Conservation (phyloP, 116 monocot species). For the Dioscorea cayenensis region DNA sequence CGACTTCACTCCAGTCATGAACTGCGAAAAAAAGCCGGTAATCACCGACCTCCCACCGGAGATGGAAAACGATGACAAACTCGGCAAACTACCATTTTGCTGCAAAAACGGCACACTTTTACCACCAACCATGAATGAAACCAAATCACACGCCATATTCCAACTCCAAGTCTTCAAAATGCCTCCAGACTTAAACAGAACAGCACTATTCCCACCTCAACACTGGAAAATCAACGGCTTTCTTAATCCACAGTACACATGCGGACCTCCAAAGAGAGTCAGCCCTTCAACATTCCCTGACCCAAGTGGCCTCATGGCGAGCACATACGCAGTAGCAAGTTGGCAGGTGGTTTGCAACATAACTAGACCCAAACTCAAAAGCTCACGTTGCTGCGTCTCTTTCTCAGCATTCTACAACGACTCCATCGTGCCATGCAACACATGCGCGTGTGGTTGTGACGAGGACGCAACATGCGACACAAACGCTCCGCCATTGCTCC, state of each 20-base stretch:
- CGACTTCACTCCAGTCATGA: constrained; percentile 71
- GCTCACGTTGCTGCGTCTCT: constrained; percentile 79
- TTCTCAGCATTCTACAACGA: constrained; percentile 95
- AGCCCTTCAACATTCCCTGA: constrained; percentile 79
- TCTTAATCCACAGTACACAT: constrained; percentile 60
- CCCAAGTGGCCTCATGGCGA: constrained; percentile 51
- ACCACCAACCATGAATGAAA: constrained; percentile 51
- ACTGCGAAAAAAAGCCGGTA: constrained; percentile 69
- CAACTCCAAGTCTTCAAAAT: constrained; percentile 86
- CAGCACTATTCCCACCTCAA: constrained; percentile 62
- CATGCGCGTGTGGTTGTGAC: constrained; percentile 86
- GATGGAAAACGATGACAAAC: constrained; percentile 37
- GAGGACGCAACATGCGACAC: constrained; percentile 43
- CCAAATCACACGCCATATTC: constrained; percentile 55
- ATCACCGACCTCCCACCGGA: constrained; percentile 83
- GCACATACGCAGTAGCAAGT: constrained; percentile 53
- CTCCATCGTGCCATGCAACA: constrained; percentile 77
- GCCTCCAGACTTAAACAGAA: constrained; percentile 83
- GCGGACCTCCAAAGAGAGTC: constrained; percentile 69
- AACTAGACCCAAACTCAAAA: constrained; percentile 38
- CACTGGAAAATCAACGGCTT: constrained; percentile 69
- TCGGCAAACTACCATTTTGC: constrained; percentile 72
- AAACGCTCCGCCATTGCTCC: constrained; percentile 47
- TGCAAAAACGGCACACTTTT: constrained; percentile 90
- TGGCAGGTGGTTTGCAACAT: constrained; percentile 97